Evolutionary conservation across 805 yeast genomes (phyloP).

Genomic region (Ogataea neopini): DNA sequence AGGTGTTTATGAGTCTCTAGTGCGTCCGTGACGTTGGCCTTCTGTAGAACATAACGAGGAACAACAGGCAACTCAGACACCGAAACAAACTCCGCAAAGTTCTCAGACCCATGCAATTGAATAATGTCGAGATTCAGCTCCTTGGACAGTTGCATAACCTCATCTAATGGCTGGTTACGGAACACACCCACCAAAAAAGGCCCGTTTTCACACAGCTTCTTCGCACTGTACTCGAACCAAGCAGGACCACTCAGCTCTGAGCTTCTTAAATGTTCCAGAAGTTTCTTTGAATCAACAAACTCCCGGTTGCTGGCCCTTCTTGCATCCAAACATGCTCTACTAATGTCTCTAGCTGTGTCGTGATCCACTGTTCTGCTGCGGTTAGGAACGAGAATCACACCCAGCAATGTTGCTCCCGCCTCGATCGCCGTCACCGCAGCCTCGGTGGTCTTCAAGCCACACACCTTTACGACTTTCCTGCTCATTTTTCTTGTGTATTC

Average conservation of each 20-base stretch:
- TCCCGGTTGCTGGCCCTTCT: slow-evolving; percentile 22
- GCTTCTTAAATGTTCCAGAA: slow-evolving; percentile 27
- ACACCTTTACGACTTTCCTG: slow-evolving; percentile 66
- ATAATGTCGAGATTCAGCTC: slow-evolving; percentile 68
- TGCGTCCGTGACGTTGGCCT: slow-evolving; percentile 36
- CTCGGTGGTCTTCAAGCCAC: slow-evolving; percentile 71
- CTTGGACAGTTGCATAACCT: slow-evolving; percentile 47
- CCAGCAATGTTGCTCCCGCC: slow-evolving; percentile 73
- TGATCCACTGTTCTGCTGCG: slow-evolving; percentile 67
- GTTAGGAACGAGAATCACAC: slow-evolving; percentile 85
- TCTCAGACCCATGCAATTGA: slow-evolving; percentile 84
- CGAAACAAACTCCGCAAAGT: slow-evolving; percentile 46
- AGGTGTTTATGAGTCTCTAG: slow-evolving; percentile 40
- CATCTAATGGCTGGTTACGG: slow-evolving; percentile 72
- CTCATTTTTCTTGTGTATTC: slow-evolving; percentile 9
- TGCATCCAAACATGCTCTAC: slow-evolving; percentile 31
- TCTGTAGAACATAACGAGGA: slow-evolving; percentile 67
- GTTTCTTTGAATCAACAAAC: slow-evolving; percentile 26
- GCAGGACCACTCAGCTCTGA: slow-evolving; percentile 28
- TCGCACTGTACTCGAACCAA: slow-evolving; percentile 36
- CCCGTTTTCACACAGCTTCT: slow-evolving; percentile 40
- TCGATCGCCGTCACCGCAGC: slow-evolving; percentile 74
- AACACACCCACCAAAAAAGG: slow-evolving; percentile 89
- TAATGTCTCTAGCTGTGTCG: slow-evolving; percentile 48
- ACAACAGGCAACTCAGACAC: slow-evolving; percentile 57